These are phyloP conservation scores for Dendrocalamus latiflorus DNA, from an alignment of 202 grass and related monocot genomes.

Conservation along the genomic window DNA sequence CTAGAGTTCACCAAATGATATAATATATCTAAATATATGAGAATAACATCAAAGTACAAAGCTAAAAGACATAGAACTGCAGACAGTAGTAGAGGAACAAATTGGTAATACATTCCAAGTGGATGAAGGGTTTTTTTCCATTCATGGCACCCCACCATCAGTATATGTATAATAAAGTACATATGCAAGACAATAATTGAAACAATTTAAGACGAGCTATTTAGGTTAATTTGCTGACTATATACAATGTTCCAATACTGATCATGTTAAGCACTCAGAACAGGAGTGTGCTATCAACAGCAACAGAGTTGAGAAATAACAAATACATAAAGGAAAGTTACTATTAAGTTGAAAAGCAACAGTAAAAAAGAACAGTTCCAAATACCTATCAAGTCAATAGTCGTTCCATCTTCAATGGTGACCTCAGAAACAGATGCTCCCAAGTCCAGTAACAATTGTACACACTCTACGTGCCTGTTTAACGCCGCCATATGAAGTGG, in stretches of 20 bases:
- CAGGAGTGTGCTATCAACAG: not conserved
- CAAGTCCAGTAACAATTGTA: constrained; percentile 74
- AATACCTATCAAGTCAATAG: constrained; percentile 86
- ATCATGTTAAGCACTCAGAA: constrained; percentile 10
- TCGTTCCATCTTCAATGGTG: constrained; percentile 68
- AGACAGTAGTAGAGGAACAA: not conserved
- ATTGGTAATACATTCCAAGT: not conserved
- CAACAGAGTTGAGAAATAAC: not conserved
- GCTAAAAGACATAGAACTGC: not conserved
- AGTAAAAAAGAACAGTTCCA: not conserved
- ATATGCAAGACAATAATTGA: not conserved
- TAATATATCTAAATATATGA: not conserved
- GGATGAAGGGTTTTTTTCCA: not conserved
- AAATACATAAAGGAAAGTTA: not conserved
- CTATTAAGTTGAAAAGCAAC: constrained; percentile 1
- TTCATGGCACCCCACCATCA: not conserved
- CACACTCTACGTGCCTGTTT: constrained; percentile 72
- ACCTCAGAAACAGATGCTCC: constrained; percentile 67
- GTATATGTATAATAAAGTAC: constrained; percentile 12
- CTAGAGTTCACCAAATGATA: not conserved
- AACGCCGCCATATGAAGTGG: constrained; percentile 83
- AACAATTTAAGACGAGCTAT: not conserved
- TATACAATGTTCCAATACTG: not conserved
- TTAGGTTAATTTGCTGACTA: not conserved
- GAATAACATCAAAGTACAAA: not conserved